phyloP scores from a whole-genome alignment of 352 stramenopile species.

The Phytophthora europaea region DNA sequence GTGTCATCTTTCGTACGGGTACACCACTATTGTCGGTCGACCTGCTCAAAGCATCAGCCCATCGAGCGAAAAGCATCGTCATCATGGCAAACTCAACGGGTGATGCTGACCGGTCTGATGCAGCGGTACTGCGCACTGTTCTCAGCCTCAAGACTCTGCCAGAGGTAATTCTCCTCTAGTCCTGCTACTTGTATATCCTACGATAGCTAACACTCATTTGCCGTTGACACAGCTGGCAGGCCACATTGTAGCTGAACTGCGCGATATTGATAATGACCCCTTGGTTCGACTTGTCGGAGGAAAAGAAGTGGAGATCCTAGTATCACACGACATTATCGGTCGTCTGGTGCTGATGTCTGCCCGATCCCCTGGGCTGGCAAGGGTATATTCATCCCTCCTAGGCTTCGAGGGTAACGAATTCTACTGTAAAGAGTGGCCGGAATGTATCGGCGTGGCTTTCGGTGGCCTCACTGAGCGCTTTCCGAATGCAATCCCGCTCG shows the following conservation, averaged over 20 bases:
- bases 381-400: conserved; percentile 64
- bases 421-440: conserved; percentile 86
- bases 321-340: conserved; percentile 89
- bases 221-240: conserved; percentile 43
- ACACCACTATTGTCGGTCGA: conserved; percentile 81
- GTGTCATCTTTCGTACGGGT: conserved; percentile 80
- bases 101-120: conserved; percentile 81
- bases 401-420: conserved; percentile 91
- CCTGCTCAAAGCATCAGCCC: conserved; percentile 75
- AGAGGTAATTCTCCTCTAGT: conserved; percentile 30
- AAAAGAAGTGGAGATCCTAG: conserved; percentile 78
- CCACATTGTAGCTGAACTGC: conserved; percentile 87
- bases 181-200: background rate
- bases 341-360: conserved; percentile 85
- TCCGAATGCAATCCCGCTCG: conserved; percentile 79
- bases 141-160: conserved; percentile 78
- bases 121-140: conserved; percentile 73
- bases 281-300: conserved; percentile 77
- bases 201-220: background rate
- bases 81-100: conserved; percentile 73
- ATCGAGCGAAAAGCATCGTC: conserved; percentile 76
- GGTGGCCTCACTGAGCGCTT: conserved; percentile 72
- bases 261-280: conserved; percentile 88
- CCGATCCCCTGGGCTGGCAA: conserved; percentile 71
- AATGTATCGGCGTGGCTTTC: conserved; percentile 76